Evolutionary conservation across 2,329 filamentous ascomycete species (phyloP).

Genomic region (Aspergillus sp.): DNA sequence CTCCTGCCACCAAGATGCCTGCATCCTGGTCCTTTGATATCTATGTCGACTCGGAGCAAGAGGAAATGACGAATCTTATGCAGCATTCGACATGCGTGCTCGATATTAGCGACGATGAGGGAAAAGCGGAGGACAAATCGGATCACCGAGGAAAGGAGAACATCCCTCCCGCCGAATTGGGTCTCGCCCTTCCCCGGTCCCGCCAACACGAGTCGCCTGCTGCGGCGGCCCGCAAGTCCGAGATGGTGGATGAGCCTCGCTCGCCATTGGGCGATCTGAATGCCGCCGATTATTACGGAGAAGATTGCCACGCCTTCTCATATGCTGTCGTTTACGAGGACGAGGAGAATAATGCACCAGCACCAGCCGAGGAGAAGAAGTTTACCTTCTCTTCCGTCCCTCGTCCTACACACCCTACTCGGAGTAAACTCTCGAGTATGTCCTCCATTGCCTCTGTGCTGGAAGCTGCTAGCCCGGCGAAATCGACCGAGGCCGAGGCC

Average conservation of each 20-base stretch:
- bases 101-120: conserved; percentile 88
- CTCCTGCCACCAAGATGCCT: conserved; percentile 53
- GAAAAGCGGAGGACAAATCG: conserved; percentile 55
- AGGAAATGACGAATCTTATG: conserved; percentile 89
- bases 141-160: conserved; percentile 81
- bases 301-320: conserved; percentile 66
- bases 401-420: conserved; percentile 19
- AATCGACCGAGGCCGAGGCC: conserved; percentile 49
- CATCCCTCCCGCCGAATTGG: conserved; percentile 69
- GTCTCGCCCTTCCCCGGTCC: conserved; percentile 62
- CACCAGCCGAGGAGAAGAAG: conserved; percentile 22
- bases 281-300: conserved; percentile 68
- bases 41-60: conserved; percentile 86
- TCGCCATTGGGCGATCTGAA: conserved; percentile 70
- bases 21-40: conserved; percentile 85
- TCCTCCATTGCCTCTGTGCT: conserved; percentile 33
- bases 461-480: conserved; percentile 25
- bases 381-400: conserved; percentile 11
- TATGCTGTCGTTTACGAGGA: conserved; percentile 67
- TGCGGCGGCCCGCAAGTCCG: conserved; percentile 48
- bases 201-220: conserved; percentile 28
- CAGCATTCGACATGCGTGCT: conserved; percentile 86
- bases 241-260: conserved; percentile 68
- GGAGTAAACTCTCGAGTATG: conserved; percentile 28
- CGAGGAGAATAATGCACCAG: conserved; percentile 42